A percentile compares a stretch with the other conserved stretches of the same genome.
Conservation (phyloP, 148 eudicot species). For the Vaccinium myrtillus region DNA sequence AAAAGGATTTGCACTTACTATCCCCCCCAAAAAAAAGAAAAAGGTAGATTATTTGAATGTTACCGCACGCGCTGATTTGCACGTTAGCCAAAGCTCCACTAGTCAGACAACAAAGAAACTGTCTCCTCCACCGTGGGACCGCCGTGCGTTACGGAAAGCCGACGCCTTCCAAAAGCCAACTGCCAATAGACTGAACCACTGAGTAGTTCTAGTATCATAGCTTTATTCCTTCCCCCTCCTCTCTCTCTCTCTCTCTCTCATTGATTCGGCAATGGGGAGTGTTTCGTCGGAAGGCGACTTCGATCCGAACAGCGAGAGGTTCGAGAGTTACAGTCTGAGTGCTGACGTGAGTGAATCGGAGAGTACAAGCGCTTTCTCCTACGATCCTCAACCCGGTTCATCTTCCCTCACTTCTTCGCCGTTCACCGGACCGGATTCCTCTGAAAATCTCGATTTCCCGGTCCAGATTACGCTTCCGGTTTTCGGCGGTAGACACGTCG, state of each 20-base stretch:
- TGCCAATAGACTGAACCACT: background rate
- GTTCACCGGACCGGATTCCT: background rate
- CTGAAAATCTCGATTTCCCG: background rate
- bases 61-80: background rate
- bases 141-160: background rate
- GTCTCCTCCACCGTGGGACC: conserved; percentile 9
- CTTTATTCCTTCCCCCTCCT: background rate
- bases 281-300: conserved; percentile 22
- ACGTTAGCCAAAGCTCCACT: background rate
- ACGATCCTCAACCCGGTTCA: conserved; percentile 12
- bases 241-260: conserved; percentile 3
- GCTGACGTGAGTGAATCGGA: conserved; percentile 24
- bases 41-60: background rate
- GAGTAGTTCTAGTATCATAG: background rate
- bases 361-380: conserved; percentile 12
- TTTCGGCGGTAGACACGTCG: background rate
- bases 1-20: too few relatives aligned
- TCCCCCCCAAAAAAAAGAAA: too few relatives aligned
- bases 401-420: conserved; percentile 18
- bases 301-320: conserved; percentile 9
- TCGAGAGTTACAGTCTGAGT: conserved; percentile 17
- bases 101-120: background rate
- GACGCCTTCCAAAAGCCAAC: too few relatives aligned
- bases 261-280: conserved; percentile 11
- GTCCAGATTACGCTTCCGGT: background rate